These are phyloP conservation scores for Mucor velutinosus DNA, from an alignment of 371 early-diverging fungal genomes.

Conservation along the genomic window DNA sequence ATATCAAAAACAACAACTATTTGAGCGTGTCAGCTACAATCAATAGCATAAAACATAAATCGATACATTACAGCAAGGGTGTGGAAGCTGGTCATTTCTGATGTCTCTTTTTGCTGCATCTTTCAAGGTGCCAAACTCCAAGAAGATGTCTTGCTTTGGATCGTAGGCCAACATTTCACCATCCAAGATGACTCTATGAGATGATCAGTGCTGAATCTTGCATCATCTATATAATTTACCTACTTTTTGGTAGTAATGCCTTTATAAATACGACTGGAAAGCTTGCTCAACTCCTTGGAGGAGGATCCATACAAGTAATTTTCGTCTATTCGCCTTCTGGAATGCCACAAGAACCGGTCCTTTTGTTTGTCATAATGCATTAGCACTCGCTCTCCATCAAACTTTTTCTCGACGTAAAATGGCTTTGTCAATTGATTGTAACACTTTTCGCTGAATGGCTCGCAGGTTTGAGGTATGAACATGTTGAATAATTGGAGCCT, in stretches of 20 bases:
- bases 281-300: conserved; percentile 6
- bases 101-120: conserved; percentile 13
- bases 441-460: background rate
- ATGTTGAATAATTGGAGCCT: background rate
- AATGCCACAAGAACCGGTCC: conserved; percentile 58
- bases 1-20: conserved; percentile 76
- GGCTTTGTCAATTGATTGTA: conserved; percentile 4
- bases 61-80: conserved; percentile 56
- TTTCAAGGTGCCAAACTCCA: conserved; percentile 76
- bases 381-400: conserved; percentile 80
- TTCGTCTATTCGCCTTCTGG: conserved; percentile 39
- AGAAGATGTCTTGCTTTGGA: conserved; percentile 53
- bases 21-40: conserved; percentile 70
- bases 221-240: background rate
- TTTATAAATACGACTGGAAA: conserved; percentile 23
- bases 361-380: conserved; percentile 59
- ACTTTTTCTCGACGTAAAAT: conserved; percentile 80
- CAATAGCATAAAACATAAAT: conserved; percentile 23
- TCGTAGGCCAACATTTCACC: conserved; percentile 81
- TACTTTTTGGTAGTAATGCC: conserved; percentile 30
- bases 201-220: background rate
- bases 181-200: conserved; percentile 38
- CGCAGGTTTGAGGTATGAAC: background rate
- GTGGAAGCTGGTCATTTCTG: conserved; percentile 33
- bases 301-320: conserved; percentile 16